Base-by-base conservation (phyloP, 192 early-diverging fungal species). In the Rhizoclosmatium sp. region DNA sequence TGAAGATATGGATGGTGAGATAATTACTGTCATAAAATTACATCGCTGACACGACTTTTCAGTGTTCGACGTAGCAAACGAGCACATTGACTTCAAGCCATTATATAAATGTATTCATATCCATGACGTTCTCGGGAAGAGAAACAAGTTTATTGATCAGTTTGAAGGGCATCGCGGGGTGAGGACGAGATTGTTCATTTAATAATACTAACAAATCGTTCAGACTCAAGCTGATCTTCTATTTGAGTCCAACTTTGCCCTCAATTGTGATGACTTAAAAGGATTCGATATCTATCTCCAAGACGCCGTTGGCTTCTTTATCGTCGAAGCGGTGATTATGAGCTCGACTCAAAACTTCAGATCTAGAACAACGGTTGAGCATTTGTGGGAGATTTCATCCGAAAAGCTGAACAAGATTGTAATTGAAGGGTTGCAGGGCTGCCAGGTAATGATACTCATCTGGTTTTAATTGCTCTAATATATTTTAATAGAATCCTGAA, bases 71-170 rank as follows among this genome's bases (percentile, higher is more conserved):
- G 85, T 88, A n/a, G 91, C 91, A 39, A 88, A 92, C 14, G 83
- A 93, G 39, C 83, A 95, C 21, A 89, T 99, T 65, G 96, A 98
- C 78, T 95, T 99, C 86, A 92, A 92, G 74, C 95, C 97, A 23
- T 87, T 99, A 65, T 98, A 95, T 85, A 95, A 96, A 83, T 97
- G 97, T 81, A 86, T 99, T 68, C 95, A 99, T 71, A 96, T 99
- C 56, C 92, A 99, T 82, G 95, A 96, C 69, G 94, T 95, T 39
- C 91, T 99, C 10, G 96, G 96, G 2, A 92, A 94, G 48, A 90
- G 94, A 31, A 85, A 87, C 44, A 93, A 97, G 82, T 94, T 99
- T 76, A 94, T 93, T 78, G 81, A 88, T 31, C 89, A 90, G 60
- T 99, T 95, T 82, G 93, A 95, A 70, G 95, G 97, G 70, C 95